These are phyloP conservation scores for Globisporangium polare DNA, from an alignment of 352 stramenopile species.

Conservation along the genomic window DNA sequence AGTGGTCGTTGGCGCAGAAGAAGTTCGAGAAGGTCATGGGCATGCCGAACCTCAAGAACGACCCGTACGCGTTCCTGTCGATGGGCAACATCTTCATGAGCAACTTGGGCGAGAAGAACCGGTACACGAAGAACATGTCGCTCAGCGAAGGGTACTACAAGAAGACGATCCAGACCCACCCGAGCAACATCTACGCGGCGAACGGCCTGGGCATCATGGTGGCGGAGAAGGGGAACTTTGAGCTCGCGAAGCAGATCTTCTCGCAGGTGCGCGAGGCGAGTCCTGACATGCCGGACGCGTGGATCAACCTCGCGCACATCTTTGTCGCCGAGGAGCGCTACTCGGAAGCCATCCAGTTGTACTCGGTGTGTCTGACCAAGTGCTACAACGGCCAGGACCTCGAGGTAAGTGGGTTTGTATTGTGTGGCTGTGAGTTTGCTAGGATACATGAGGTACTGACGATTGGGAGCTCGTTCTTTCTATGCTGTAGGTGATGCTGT, in stretches of 20 bases:
- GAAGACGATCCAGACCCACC: slow-evolving; percentile 91
- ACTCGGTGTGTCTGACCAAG: slow-evolving; percentile 90
- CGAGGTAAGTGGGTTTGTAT: slow-evolving; percentile 24
- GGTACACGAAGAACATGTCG: slow-evolving; percentile 96
- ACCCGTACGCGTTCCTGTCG: slow-evolving; percentile 95
- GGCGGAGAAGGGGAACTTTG: slow-evolving; percentile 96
- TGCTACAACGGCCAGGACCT: slow-evolving; percentile 88
- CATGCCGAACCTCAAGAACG: slow-evolving; percentile 94
- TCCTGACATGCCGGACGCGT: slow-evolving; percentile 94
- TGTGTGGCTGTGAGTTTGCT: not conserved
- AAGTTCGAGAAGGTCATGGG: slow-evolving; percentile 93
- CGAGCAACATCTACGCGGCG: slow-evolving; percentile 94
- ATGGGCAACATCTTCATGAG: slow-evolving; percentile 99
- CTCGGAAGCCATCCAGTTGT: slow-evolving; percentile 94
- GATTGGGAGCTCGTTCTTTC: not conserved
- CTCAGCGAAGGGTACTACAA: slow-evolving; percentile 95
- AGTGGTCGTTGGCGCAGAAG: slow-evolving; percentile 94
- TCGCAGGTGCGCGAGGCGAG: slow-evolving; percentile 94
- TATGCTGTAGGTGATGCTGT: slow-evolving; percentile 46
- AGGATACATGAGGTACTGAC: slow-evolving; percentile 1
- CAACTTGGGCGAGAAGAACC: slow-evolving; percentile 93
- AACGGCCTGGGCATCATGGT: slow-evolving; percentile 98
- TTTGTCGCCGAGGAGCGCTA: slow-evolving; percentile 96
- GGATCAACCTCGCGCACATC: slow-evolving; percentile 97
- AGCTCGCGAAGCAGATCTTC: slow-evolving; percentile 96